Evolutionary conservation across 805 yeast species (phyloP).

Genomic region (Candida arabinofermentans): DNA sequence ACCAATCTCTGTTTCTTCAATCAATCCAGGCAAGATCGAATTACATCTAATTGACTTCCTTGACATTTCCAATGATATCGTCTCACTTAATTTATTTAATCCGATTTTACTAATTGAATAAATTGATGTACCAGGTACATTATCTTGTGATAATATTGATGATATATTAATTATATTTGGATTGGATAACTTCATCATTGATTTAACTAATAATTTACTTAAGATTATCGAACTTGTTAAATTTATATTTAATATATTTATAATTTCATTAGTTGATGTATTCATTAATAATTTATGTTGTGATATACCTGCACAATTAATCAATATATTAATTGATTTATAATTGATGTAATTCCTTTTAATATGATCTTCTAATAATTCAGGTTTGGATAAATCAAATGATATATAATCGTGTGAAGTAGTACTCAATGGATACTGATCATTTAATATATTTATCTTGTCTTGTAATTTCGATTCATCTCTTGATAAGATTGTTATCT

Average conservation of each 20-base stretch:
- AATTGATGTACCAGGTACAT: slow-evolving; percentile 53
- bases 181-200: slow-evolving; percentile 40
- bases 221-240: slow-evolving; percentile 58
- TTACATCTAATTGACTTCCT: slow-evolving; percentile 55
- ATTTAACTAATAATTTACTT: slow-evolving; percentile 46
- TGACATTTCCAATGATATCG: slow-evolving; percentile 58
- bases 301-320: slow-evolving; percentile 67
- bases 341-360: slow-evolving; percentile 25
- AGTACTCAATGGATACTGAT: slow-evolving; percentile 6
- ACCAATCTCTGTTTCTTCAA: slow-evolving; percentile 67
- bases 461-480: slow-evolving; percentile 33
- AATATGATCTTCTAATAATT: slow-evolving; percentile 9
- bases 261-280: slow-evolving; percentile 39
- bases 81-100: slow-evolving; percentile 53
- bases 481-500: slow-evolving; percentile 49
- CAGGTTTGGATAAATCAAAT: slow-evolving; percentile 30
- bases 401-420: slow-evolving; percentile 30
- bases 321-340: slow-evolving; percentile 40
- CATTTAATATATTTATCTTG: slow-evolving; percentile 20
- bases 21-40: slow-evolving; percentile 64
- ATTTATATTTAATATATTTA: slow-evolving; percentile 48
- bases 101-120: slow-evolving; percentile 75
- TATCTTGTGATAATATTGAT: slow-evolving; percentile 51
- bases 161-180: slow-evolving; percentile 57
- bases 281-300: slow-evolving; percentile 48